phyloP scores from a whole-genome alignment of 1,284 basidiomycete species.

The Trichosporon ovoides region DNA sequence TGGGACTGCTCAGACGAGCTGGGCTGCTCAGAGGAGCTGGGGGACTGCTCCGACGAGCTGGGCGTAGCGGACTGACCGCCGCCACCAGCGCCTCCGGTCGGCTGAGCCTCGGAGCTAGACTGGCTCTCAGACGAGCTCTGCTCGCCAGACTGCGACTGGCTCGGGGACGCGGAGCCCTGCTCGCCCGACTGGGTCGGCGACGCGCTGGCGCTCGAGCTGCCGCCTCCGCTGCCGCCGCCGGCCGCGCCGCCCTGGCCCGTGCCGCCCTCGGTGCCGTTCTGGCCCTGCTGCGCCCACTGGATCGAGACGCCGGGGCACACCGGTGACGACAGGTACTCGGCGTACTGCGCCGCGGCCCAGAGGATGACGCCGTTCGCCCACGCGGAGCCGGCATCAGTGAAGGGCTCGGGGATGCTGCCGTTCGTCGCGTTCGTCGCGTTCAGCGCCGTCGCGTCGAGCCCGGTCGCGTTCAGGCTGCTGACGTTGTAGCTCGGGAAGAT shows the following conservation, averaged over 20 bases:
- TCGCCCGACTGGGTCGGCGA: too few species aligned
- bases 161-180: too few species aligned
- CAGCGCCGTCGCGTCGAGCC: slow-evolving; percentile 32
- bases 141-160: too few species aligned
- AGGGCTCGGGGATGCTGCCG: background rate
- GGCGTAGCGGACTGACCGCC: too few species aligned
- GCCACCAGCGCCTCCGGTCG: too few species aligned
- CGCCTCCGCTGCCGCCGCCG: background rate
- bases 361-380: slow-evolving; percentile 82
- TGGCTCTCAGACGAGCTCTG: background rate
- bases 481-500: slow-evolving; percentile 76
- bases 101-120: background rate
- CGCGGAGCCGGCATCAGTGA: slow-evolving; percentile 50
- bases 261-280: slow-evolving; percentile 7
- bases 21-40: too few species aligned
- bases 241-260: background rate
- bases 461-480: slow-evolving; percentile 72
- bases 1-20: too few species aligned
- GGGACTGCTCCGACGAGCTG: too few species aligned
- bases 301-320: slow-evolving; percentile 59
- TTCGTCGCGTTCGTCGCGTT: background rate
- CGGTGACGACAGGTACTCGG: slow-evolving; percentile 59
- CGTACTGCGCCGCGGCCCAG: slow-evolving; percentile 68
- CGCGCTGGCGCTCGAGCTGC: background rate
- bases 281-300: slow-evolving; percentile 14